A percentile compares a stretch with the other conserved stretches of the same genome.
Conservation (phyloP, 1,284 basidiomycete species). For the Boletus sp. region DNA sequence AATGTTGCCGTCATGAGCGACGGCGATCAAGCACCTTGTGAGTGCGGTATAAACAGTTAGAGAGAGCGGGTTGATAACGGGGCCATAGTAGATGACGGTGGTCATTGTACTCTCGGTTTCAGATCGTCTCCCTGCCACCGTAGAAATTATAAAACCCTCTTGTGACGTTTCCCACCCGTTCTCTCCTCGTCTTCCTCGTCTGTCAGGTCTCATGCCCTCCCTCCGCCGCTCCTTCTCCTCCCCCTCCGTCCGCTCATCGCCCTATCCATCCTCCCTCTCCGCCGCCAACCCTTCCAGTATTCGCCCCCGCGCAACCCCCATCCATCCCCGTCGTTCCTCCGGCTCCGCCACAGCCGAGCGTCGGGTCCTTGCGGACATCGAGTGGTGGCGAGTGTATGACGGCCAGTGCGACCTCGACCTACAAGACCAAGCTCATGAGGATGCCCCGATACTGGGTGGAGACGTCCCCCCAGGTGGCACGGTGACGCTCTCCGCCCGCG, state of each 20-base stretch:
- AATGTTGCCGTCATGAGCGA: conserved; percentile 59
- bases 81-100: conserved; percentile 63
- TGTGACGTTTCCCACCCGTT: conserved; percentile 31
- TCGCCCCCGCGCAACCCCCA: conserved; percentile 38
- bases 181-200: conserved; percentile 3
- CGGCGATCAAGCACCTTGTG: conserved; percentile 58
- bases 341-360: conserved; percentile 61
- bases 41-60: conserved; percentile 54
- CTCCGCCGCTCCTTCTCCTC: conserved; percentile 72
- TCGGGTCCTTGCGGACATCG: conserved; percentile 76
- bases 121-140: conserved; percentile 3
- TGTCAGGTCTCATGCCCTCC: conserved; percentile 56
- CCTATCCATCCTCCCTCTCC: conserved; percentile 50
- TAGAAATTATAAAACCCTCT: conserved; percentile 31
- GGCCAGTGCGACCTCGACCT: conserved; percentile 57
- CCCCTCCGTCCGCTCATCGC: conserved; percentile 60
- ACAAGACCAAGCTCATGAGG: conserved; percentile 35
- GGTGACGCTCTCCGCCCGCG: conserved; percentile 25
- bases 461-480: conserved; percentile 19
- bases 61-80: conserved; percentile 64
- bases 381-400: conserved; percentile 77
- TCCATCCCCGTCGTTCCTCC: conserved; percentile 55
- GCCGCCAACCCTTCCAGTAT: conserved; percentile 30
- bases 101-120: conserved; percentile 15
- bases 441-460: conserved; percentile 17